These are phyloP conservation scores for Mycocentrospora acerina DNA, from an alignment of 2,329 filamentous ascomycete genomes.

Conservation along the genomic window DNA sequence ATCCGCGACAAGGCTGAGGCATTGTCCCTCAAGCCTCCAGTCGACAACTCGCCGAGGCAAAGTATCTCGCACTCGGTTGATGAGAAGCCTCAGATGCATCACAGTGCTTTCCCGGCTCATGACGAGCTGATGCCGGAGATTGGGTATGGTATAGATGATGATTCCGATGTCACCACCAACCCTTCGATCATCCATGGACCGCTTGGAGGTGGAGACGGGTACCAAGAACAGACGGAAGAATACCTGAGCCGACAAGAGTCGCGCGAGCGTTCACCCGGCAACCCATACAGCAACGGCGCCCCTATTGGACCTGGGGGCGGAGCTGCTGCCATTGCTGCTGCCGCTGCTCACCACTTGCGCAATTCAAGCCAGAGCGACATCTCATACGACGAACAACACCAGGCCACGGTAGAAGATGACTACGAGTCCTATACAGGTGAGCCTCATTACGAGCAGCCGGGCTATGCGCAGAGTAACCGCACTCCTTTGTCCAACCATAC, in stretches of 20 bases:
- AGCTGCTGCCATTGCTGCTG: slow-evolving; percentile 57
- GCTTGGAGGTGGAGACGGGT: slow-evolving; percentile 56
- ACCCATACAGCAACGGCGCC: slow-evolving; percentile 32
- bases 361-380: slow-evolving; percentile 21
- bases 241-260: slow-evolving; percentile 37
- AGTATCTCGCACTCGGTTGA: slow-evolving; percentile 53
- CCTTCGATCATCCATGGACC: slow-evolving; percentile 80
- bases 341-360: slow-evolving; percentile 48
- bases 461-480: slow-evolving; percentile 32
- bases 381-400: slow-evolving; percentile 31
- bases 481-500: slow-evolving; percentile 52
- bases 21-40: slow-evolving; percentile 29
- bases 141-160: slow-evolving; percentile 62
- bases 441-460: slow-evolving; percentile 35
- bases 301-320: slow-evolving; percentile 50
- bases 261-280: slow-evolving; percentile 31
- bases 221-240: slow-evolving; percentile 46
- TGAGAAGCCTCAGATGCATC: slow-evolving; percentile 60
- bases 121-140: slow-evolving; percentile 76
- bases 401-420: slow-evolving; percentile 43
- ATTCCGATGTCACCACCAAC: slow-evolving; percentile 75
- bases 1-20: slow-evolving; percentile 47
- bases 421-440: slow-evolving; percentile 37
- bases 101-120: slow-evolving; percentile 68
- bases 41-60: slow-evolving; percentile 55